These are phyloP conservation scores for Centaurea solstitialis DNA, from an alignment of 129 eudicot genomes.

Conservation along the genomic window DNA sequence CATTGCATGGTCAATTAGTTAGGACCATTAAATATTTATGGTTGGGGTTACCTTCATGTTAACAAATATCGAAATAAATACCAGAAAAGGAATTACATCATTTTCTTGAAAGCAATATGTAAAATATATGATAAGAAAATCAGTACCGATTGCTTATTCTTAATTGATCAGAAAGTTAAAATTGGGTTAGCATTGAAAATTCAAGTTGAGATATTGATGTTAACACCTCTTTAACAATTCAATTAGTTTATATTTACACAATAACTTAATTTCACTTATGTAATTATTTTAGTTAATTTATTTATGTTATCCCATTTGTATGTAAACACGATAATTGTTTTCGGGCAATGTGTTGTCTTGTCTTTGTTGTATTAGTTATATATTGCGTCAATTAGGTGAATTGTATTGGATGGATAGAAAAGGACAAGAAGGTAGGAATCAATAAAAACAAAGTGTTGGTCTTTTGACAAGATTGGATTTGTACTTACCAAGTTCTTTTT, in stretches of 20 bases:
- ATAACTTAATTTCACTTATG: too few relatives aligned
- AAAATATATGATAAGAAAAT: neutral
- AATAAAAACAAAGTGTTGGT: too few relatives aligned
- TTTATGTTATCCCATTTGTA: neutral
- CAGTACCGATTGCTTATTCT: neutral
- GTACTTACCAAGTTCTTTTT: too few relatives aligned
- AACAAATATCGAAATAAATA: neutral
- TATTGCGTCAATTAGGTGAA: too few relatives aligned
- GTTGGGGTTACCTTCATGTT: neutral
- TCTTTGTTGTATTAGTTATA: neutral
- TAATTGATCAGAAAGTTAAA: too few relatives aligned
- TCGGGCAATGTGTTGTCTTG: neutral
- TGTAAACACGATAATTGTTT: neutral
- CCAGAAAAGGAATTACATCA: neutral
- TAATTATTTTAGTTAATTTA: neutral
- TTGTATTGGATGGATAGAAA: too few relatives aligned
- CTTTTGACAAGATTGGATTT: too few relatives aligned
- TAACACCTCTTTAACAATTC: neutral
- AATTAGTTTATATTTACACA: neutral
- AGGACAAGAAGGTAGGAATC: too few relatives aligned
- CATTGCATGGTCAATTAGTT: constrained; percentile 8
- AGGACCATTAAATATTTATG: neutral
- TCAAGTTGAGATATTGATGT: neutral
- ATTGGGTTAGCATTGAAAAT: too few relatives aligned
- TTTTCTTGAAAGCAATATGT: neutral